Base-by-base conservation (phyloP, 257 asterid species). In the Scutellaria baicalensis region DNA sequence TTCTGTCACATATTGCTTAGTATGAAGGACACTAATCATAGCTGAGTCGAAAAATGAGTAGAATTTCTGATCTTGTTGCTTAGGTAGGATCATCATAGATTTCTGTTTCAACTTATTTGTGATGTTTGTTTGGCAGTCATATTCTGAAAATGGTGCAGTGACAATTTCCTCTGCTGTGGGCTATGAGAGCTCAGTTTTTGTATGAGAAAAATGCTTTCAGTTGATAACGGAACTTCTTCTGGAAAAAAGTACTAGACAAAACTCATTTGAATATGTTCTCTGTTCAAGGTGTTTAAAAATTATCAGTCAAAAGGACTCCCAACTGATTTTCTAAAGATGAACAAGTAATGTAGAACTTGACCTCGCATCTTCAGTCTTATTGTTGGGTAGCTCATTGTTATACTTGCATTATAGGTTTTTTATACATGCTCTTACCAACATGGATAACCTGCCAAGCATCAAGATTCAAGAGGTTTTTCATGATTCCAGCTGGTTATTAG, bases 401-500 rank as follows among this genome's bases (percentile, higher is more conserved):
- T 27, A 54, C 58, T 40, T 50, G 52, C 51, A 38, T n/a, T 31
- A 12, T 54, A 31, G 47, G 38, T 74, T 21, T 44, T 51, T 23
- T 48, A 12, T 40, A 23, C 35, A 47, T 59, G 13, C 56, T 47
- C 49, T 21, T 38, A 9, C 33, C 35, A 31, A 18, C 8, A 20
- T 42, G 39, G 33, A 27, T 27, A 27, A 27, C 4, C 33, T 27
- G 33, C 33, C 33, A 5, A 33, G 54, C 50, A 61, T 48, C 27
- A 14, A 31, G 33, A 35, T 50, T 48, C 27, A 14, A 31, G 33
- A 35, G 62, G 60, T 45, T 21, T 64, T 64, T 11, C 58, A 56
- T 57, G 60, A 48, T 63, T 62, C 36, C 68, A 70, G 45, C 69
- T 58, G 47, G 62, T 7, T 64, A 58, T 42, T 35, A n/a, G 31